A percentile compares a stretch with the other conserved stretches of the same genome.
These are phyloP conservation scores for Aspergillus ibericus DNA, from an alignment of 2,329 filamentous ascomycete species.

Conservation along the genomic window DNA sequence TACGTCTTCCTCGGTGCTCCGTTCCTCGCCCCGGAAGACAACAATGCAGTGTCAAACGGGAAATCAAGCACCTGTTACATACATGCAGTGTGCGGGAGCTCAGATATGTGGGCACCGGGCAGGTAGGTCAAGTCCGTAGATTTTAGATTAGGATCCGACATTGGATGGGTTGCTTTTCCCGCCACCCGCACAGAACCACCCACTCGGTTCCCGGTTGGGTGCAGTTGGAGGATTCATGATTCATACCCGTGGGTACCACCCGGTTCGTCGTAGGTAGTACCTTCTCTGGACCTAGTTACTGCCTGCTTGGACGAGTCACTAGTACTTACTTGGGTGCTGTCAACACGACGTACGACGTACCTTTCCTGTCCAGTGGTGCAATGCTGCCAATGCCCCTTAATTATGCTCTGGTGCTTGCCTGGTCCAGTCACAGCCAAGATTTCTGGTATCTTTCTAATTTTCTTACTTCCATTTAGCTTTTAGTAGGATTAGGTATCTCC, in stretches of 20 bases:
- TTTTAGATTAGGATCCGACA: background rate
- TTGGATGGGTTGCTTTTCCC: conserved; percentile 1
- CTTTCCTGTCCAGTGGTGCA: background rate
- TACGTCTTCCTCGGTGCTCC: background rate
- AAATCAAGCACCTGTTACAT: background rate
- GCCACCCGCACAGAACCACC: conserved; percentile 11
- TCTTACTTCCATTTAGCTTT: background rate
- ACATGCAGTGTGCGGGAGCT: background rate
- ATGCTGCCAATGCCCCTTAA: background rate
- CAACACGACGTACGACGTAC: no score
- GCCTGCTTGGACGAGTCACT: no score
- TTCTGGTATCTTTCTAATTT: background rate
- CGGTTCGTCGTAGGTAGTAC: background rate
- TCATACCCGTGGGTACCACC: background rate
- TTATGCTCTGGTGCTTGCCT: background rate
- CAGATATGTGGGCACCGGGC: background rate
- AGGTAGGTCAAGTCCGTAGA: background rate
- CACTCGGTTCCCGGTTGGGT: conserved; percentile 8
- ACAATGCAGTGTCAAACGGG: background rate
- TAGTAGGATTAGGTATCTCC: conserved; percentile 17
- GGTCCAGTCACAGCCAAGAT: background rate
- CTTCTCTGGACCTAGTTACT: background rate
- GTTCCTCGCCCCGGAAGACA: background rate
- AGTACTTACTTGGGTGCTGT: no score
- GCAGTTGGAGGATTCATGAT: background rate